phyloP scores from a whole-genome alignment of 768 basidiomycete genomes.

The Tricholoma sp. region DNA sequence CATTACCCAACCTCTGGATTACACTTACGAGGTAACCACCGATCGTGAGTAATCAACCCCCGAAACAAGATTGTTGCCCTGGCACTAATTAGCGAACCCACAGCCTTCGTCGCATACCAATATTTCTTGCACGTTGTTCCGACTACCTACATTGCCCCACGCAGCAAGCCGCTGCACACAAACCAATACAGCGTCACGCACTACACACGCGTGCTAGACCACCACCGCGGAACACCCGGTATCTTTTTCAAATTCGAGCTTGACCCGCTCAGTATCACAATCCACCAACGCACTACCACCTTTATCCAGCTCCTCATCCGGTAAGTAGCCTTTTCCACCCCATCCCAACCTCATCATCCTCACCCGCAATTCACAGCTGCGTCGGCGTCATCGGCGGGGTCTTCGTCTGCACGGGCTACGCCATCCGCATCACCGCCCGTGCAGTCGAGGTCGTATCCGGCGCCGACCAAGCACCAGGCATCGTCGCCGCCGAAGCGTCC shows the following conservation, averaged over 20 bases:
- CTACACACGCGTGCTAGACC: conserved; percentile 71
- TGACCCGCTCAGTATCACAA: conserved; percentile 81
- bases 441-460: conserved; percentile 65
- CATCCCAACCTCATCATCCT: too few relatives aligned
- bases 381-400: conserved; percentile 94
- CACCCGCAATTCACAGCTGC: conserved; percentile 33
- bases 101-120: conserved; percentile 88
- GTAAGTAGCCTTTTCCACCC: conserved; percentile 16
- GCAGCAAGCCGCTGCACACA: conserved; percentile 57
- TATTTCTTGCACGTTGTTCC: conserved; percentile 96
- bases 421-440: conserved; percentile 57
- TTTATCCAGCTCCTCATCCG: conserved; percentile 79
- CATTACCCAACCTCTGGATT: conserved; percentile 91
- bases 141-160: conserved; percentile 83
- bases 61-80: background rate
- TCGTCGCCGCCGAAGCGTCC: conserved; percentile 63
- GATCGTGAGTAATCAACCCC: conserved; percentile 46
- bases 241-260: conserved; percentile 99
- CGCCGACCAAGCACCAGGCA: conserved; percentile 37
- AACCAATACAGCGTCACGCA: conserved; percentile 95
- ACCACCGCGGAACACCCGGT: conserved; percentile 79
- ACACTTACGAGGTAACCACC: conserved; percentile 72
- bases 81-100: conserved; percentile 1
- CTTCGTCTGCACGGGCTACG: conserved; percentile 80
- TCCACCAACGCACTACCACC: conserved; percentile 84